Evolutionary conservation across 805 yeast species (phyloP), one percentile per base, ranked within the genome.

Genomic region (Ogataea corticis): DNA sequence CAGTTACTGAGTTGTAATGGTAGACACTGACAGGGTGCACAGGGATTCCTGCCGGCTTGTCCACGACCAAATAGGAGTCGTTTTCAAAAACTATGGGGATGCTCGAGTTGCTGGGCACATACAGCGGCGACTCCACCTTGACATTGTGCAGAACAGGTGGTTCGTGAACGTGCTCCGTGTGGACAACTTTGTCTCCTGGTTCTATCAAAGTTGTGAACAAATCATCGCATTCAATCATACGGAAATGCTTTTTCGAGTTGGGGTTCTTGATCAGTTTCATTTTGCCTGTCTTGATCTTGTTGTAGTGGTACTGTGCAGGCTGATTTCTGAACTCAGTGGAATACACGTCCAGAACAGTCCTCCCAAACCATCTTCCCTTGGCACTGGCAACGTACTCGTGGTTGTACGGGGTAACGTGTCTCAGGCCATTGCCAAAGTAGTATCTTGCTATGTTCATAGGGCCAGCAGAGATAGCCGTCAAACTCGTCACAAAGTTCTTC

Each of bases 31-130:
- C 69, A 0, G 81, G 80, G 51, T 77, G 82, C 1, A 79, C 74
- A 2, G 82, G 80, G 3, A 76, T 61, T 0, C 81, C 81, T 1
- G 69, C 58, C 0, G 82, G 81, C 50, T 77, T 77, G 51, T 72
- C 61, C 7, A 76, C 68, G n/a, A 76, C 79, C 13, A 74, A 21
- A 2, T 71, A 29, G 4, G 62, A 62, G 3, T 57, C 61, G 46
- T 69, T 65, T 43, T 69, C 62, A 51, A 51, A 63, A 0, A 75
- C 50, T 2, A 71, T 53, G 5, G 40, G 46, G 6, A 41, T 40
- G 15, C 36, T 30, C 7, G 38, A 40, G 15, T 35, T 12, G 16
- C 15, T 23, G 23, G 25, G 10, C 9, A 33, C 14, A 17, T 41
- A 41, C 28, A 41, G 19, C 4, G 13, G 18, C 14, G 45, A 41